phyloP scores from a whole-genome alignment of 1,284 basidiomycete species.

The Taiwanofungus camphoratus region DNA sequence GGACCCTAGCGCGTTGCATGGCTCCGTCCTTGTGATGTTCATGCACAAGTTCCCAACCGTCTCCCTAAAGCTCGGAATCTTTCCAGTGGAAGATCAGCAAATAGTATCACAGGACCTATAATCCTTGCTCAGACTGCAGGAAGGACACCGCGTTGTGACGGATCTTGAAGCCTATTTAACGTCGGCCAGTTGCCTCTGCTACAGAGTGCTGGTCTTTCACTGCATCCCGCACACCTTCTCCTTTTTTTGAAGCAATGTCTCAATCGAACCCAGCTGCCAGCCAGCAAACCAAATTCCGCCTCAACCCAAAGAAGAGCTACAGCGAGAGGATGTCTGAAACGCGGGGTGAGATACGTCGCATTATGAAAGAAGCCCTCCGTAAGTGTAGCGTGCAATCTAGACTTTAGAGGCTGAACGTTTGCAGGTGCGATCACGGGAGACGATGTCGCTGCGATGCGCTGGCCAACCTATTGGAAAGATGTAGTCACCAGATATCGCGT shows the following conservation, averaged over 20 bases:
- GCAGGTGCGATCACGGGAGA: slow-evolving; percentile 25
- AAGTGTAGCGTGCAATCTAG: slow-evolving; percentile 7
- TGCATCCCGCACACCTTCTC: background rate
- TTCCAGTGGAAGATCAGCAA: background rate
- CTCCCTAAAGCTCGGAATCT: background rate
- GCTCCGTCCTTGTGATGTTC: slow-evolving; percentile 6
- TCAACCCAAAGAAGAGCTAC: slow-evolving; percentile 24
- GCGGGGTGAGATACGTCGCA: slow-evolving; percentile 23
- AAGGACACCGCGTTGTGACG: background rate
- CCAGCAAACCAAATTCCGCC: slow-evolving; percentile 23
- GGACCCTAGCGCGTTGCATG: slow-evolving; percentile 1
- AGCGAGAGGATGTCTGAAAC: slow-evolving; percentile 29
- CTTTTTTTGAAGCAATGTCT: background rate
- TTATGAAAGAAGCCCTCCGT: slow-evolving; percentile 26
- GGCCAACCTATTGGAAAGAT: slow-evolving; percentile 26
- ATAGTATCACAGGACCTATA: background rate
- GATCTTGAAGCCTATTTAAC: background rate
- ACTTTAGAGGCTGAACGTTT: background rate
- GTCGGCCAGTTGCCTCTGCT: background rate
- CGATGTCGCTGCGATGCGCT: slow-evolving; percentile 25
- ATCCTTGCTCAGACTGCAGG: background rate
- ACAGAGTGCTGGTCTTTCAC: background rate
- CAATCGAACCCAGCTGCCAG: slow-evolving; percentile 11
- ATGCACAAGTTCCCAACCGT: background rate
- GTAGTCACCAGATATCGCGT: slow-evolving; percentile 27